These are phyloP conservation scores for Exophiala oligosperma DNA, from an alignment of 2,329 filamentous ascomycete genomes.

Conservation along the genomic window DNA sequence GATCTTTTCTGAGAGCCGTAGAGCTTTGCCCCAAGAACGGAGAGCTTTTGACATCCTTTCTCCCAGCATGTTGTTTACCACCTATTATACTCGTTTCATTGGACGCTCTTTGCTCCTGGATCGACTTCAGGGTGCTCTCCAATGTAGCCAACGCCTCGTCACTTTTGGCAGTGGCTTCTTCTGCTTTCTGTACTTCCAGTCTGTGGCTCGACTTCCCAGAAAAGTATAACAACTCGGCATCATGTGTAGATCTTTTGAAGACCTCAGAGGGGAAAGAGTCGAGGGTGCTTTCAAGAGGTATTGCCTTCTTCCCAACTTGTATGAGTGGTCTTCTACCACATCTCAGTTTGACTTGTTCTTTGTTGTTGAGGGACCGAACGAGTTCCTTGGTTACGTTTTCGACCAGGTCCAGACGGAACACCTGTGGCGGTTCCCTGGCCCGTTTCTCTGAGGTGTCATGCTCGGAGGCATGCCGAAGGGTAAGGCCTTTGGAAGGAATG, in stretches of 20 bases:
- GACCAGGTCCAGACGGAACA: conserved; percentile 48
- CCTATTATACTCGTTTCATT: conserved; percentile 51
- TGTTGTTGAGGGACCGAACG: conserved; percentile 43
- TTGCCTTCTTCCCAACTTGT: conserved; percentile 57
- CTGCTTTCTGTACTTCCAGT: conserved; percentile 55
- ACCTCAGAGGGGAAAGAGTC: conserved; percentile 60
- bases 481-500: conserved; percentile 23
- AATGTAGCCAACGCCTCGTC: conserved; percentile 62
- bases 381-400: conserved; percentile 48
- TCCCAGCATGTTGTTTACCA: conserved; percentile 33
- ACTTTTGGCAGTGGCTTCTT: conserved; percentile 55
- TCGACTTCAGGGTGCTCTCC: conserved; percentile 59
- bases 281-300: conserved; percentile 54
- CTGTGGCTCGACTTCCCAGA: conserved; percentile 59
- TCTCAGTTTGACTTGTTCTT: conserved; percentile 46
- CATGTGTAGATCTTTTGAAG: conserved; percentile 47
- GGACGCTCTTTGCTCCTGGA: conserved; percentile 61
- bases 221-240: conserved; percentile 53
- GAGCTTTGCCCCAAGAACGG: conserved; percentile 31
- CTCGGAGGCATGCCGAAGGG: conserved; percentile 10
- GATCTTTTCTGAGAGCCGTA: conserved; percentile 35
- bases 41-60: conserved; percentile 33
- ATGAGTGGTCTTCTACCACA: conserved; percentile 55
- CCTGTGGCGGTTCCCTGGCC: conserved; percentile 38
- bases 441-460: conserved; percentile 6